A percentile compares a stretch with the other conserved stretches of the same genome.
phyloP scores from a whole-genome alignment of 129 eudicot genomes.

The Saussurea involucrata region DNA sequence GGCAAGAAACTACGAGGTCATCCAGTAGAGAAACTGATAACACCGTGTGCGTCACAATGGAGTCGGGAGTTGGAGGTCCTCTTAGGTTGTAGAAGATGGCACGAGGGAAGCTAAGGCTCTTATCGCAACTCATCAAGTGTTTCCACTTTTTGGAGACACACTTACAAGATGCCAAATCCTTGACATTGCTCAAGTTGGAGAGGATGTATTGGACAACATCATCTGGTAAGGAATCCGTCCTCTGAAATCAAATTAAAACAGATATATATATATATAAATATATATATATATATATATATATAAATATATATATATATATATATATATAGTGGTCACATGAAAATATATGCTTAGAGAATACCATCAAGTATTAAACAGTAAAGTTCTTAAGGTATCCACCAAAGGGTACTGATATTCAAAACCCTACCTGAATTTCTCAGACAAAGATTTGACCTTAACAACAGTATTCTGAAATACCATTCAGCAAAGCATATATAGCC shows the following conservation, averaged over 20 bases:
- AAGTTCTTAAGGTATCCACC: no score
- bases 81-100: constrained; percentile 58
- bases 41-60: constrained; percentile 42
- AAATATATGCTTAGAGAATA: no score
- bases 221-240: constrained; percentile 79
- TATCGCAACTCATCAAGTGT: constrained; percentile 61
- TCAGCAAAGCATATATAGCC: no score
- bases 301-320: no score
- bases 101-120: constrained; percentile 74
- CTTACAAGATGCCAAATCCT: constrained; percentile 74
- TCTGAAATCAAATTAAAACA: constrained; percentile 25
- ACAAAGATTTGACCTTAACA: no score
- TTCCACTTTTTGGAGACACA: constrained; percentile 83
- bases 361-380: no score
- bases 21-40: constrained; percentile 48
- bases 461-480: no score
- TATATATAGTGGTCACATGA: no score
- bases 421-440: no score
- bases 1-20: constrained; percentile 80
- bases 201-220: constrained; percentile 68
- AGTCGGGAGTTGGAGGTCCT: constrained; percentile 49
- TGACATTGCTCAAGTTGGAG: constrained; percentile 52
- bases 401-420: no score
- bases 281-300: no score
- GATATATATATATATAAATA: no score